These are phyloP conservation scores for Neolecta irregularis DNA, from an alignment of 1,139 yeast species.

Conservation along the genomic window DNA sequence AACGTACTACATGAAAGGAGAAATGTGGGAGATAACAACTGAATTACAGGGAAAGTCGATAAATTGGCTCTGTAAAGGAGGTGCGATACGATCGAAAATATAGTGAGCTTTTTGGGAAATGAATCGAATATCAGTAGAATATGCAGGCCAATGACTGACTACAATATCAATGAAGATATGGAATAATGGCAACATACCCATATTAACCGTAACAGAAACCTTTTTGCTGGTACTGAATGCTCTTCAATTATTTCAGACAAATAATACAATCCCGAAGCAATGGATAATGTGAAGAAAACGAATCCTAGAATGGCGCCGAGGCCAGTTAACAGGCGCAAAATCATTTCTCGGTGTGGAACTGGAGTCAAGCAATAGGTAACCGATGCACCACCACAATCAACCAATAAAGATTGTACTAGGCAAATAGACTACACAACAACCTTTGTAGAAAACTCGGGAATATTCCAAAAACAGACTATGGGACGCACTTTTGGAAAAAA, in stretches of 20 bases:
- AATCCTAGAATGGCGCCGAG: too few relatives aligned
- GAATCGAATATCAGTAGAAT: constrained; percentile 55
- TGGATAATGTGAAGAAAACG: too few relatives aligned
- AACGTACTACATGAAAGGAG: constrained; percentile 39
- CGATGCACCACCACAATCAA: too few relatives aligned
- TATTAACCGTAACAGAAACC: constrained; percentile 48
- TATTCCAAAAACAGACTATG: too few relatives aligned
- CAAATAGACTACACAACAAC: too few relatives aligned
- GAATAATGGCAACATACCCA: constrained; percentile 25
- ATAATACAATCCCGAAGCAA: constrained; percentile 87
- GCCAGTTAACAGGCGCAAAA: too few relatives aligned
- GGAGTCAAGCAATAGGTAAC: too few relatives aligned
- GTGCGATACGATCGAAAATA: constrained; percentile 55
- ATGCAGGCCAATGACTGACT: constrained; percentile 34
- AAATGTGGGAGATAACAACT: constrained; percentile 55
- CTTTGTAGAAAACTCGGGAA: too few relatives aligned
- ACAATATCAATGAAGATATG: neutral
- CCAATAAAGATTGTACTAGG: too few relatives aligned
- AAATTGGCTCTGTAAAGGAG: constrained; percentile 61
- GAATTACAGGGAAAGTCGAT: constrained; percentile 68
- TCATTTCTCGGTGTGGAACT: too few relatives aligned
- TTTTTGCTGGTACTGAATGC: constrained; percentile 69
- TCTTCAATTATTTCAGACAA: constrained; percentile 88
- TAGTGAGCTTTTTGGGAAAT: constrained; percentile 54
- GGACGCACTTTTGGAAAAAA: too few relatives aligned